A percentile compares a stretch with the other conserved stretches of the same genome.
Evolutionary conservation across 2,329 filamentous ascomycete species (phyloP).

Genomic region (Beauveria sp.): DNA sequence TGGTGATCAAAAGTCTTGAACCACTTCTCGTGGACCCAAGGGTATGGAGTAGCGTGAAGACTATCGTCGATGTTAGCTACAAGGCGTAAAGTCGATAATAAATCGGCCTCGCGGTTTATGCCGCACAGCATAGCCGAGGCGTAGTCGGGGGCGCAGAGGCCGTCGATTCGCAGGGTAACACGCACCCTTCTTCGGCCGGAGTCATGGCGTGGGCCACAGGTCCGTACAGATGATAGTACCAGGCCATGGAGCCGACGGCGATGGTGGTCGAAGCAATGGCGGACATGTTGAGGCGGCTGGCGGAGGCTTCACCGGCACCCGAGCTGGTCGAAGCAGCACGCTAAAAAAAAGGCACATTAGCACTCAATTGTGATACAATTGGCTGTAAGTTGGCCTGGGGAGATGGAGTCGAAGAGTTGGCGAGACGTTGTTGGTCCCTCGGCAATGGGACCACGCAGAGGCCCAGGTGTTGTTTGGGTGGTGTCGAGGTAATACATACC

Average conservation of each 20-base stretch:
- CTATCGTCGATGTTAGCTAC: conserved; percentile 41
- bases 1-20: conserved; percentile 95
- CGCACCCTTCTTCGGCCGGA: conserved; percentile 96
- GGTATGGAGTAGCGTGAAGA: conserved; percentile 85
- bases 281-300: conserved; percentile 78
- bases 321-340: conserved; percentile 67
- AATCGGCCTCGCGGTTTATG: conserved; percentile 7
- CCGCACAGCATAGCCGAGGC: conserved; percentile 11
- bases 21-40: conserved; percentile 90
- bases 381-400: conserved; percentile 15
- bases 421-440: conserved; percentile 25
- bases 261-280: conserved; percentile 79
- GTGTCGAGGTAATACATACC: conserved; percentile 44
- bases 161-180: conserved; percentile 22
- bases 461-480: conserved; percentile 12
- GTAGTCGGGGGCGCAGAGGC: background rate
- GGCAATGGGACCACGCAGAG: conserved; percentile 24
- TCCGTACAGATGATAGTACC: conserved; percentile 97
- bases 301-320: conserved; percentile 61
- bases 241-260: conserved; percentile 83
- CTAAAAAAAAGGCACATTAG: conserved; percentile 38
- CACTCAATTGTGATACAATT: conserved; percentile 15
- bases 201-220: conserved; percentile 82
- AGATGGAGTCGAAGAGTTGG: conserved; percentile 22
- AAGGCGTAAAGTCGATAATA: background rate